Base-by-base conservation (phyloP, 2,329 filamentous ascomycete genomes). In the Nemania sp. region DNA sequence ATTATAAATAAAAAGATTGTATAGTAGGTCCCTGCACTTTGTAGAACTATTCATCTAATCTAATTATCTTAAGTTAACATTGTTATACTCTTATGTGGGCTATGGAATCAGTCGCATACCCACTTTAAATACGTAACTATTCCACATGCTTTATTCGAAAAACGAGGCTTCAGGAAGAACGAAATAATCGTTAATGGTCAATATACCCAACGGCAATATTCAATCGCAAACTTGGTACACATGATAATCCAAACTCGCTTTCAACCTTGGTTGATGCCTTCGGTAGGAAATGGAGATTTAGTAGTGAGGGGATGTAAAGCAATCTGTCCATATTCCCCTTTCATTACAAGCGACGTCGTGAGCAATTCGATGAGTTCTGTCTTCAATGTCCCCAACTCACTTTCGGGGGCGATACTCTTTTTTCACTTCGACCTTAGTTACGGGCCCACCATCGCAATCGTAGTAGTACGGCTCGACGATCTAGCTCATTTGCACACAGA, bases 21-120 rank as follows among this genome's bases (percentile, higher is more conserved):
- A n/a, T n/a, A n/a, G n/a, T n/a, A n/a, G n/a, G n/a, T n/a, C n/a
- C n/a, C n/a, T n/a, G n/a, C n/a, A n/a, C n/a, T n/a, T n/a, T n/a
- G n/a, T n/a, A n/a, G n/a, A n/a, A n/a, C n/a, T n/a, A n/a, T n/a
- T n/a, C n/a, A n/a, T n/a, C n/a, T n/a, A n/a, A n/a, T n/a, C n/a
- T n/a, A n/a, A n/a, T n/a, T n/a, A n/a, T n/a, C n/a, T n/a, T n/a
- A n/a, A 32, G 29, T 8, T 15, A 45, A n/a, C 5, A 11, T 45
- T 10, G 35, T 60, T 15, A 5, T 68, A 24, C 53, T 68, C 38
- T 26, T 58, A n/a, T 68, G 66, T 22, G 66, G 62, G 6, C 24
- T 29, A 27, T 68, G 66, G 66, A n/a, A 68, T 27, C 18, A 62
- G 7, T 45, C 24, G 24, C 22, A 27, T 10, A 60, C 35, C 10